phyloP scores from a whole-genome alignment of 495 filamentous ascomycete species.

The Amorphotheca resinae region DNA sequence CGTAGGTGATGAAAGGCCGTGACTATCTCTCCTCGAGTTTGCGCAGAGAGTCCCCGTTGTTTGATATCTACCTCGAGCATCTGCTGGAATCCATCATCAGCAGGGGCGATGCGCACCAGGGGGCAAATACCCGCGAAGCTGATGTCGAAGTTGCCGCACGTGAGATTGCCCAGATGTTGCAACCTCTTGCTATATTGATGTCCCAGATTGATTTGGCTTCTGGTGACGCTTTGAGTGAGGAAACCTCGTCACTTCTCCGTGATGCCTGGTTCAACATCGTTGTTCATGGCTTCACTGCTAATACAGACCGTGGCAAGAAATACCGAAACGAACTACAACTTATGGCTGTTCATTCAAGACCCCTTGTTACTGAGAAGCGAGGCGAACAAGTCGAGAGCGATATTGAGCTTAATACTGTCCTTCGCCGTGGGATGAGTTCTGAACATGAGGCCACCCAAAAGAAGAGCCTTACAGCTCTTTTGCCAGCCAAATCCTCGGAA shows the following conservation, averaged over 20 bases:
- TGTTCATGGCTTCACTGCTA: slow-evolving; percentile 77
- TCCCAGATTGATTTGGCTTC: slow-evolving; percentile 38
- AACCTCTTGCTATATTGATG: slow-evolving; percentile 66
- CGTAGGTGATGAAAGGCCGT: slow-evolving; percentile 60
- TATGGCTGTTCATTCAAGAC: slow-evolving; percentile 74
- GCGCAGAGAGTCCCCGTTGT: slow-evolving; percentile 52
- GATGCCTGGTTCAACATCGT: slow-evolving; percentile 97
- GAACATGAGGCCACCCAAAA: slow-evolving; percentile 74
- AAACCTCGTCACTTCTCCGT: slow-evolving; percentile 56
- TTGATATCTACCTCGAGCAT: slow-evolving; percentile 67
- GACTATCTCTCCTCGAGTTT: slow-evolving; percentile 60
- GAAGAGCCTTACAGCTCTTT: slow-evolving; percentile 51
- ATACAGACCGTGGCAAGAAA: slow-evolving; percentile 51
- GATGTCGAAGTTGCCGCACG: slow-evolving; percentile 67
- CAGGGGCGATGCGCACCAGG: slow-evolving; percentile 62
- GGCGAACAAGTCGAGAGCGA: slow-evolving; percentile 86
- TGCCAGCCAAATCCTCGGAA: slow-evolving; percentile 62
- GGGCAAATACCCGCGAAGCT: slow-evolving; percentile 47
- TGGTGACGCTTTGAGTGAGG: slow-evolving; percentile 40
- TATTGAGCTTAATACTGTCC: slow-evolving; percentile 84
- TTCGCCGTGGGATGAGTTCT: slow-evolving; percentile 66
- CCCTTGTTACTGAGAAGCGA: slow-evolving; percentile 70
- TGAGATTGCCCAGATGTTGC: slow-evolving; percentile 74
- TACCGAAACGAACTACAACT: slow-evolving; percentile 60
- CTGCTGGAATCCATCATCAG: slow-evolving; percentile 80